Percentiles rank a stretch among this genome's conserved stretches.
Evolutionary conservation across 2,329 filamentous ascomycete species (phyloP).

Genomic region (Samsoniella hepiali): DNA sequence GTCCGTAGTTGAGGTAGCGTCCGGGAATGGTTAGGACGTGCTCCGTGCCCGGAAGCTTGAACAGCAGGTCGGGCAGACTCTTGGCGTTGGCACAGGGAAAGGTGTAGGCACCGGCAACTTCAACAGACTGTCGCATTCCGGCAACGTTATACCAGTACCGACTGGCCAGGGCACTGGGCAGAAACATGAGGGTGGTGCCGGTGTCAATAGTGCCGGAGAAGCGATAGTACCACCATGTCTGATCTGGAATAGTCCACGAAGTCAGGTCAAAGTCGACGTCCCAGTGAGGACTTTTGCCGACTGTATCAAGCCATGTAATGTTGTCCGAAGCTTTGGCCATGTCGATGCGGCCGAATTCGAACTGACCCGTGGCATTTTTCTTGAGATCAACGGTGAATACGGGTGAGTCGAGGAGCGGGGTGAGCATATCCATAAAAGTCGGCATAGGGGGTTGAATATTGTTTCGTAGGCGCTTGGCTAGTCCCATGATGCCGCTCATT

Average conservation of each 20-base stretch:
- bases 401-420: slow-evolving; percentile 36
- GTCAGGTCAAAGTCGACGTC: slow-evolving; percentile 50
- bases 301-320: slow-evolving; percentile 42
- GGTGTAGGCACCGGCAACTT: slow-evolving; percentile 46
- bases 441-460: slow-evolving; percentile 42
- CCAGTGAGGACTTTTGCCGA: slow-evolving; percentile 35
- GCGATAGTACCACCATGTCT: slow-evolving; percentile 44
- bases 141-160: slow-evolving; percentile 58
- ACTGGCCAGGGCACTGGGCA: slow-evolving; percentile 52
- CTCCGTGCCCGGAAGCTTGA: slow-evolving; percentile 49
- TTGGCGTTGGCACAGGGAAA: slow-evolving; percentile 55
- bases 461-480: slow-evolving; percentile 46
- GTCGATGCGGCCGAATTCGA: slow-evolving; percentile 51
- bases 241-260: slow-evolving; percentile 43
- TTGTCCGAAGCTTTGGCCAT: slow-evolving; percentile 35
- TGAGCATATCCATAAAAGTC: slow-evolving; percentile 44
- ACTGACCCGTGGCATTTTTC: slow-evolving; percentile 45
- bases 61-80: slow-evolving; percentile 54
- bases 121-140: slow-evolving; percentile 47
- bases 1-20: slow-evolving; percentile 52
- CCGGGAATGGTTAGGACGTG: slow-evolving; percentile 54
- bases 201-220: slow-evolving; percentile 63
- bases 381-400: slow-evolving; percentile 51
- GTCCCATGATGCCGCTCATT: slow-evolving; percentile 51
- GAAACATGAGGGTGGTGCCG: slow-evolving; percentile 63